Conservation (phyloP, 208 protist genomes). For the Novymonas esmeraldas region DNA sequence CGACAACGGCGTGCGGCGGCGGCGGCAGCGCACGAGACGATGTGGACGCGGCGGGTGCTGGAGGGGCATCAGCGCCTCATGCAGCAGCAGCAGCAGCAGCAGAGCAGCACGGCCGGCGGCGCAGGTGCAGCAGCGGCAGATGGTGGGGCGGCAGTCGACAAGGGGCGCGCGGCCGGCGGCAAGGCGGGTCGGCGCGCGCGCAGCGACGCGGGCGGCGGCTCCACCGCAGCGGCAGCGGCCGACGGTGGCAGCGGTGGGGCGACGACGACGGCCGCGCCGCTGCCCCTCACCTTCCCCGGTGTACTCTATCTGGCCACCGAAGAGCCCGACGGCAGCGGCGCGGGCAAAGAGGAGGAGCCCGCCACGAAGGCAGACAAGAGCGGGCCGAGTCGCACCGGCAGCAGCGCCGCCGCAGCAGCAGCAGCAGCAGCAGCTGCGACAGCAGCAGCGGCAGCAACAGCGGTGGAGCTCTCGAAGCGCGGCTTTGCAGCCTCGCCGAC, state of each 20-base stretch:
- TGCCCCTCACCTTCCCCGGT: conserved; percentile 34
- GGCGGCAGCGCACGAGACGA: conserved; percentile 18
- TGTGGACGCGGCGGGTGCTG: conserved; percentile 38
- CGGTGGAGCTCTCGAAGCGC: neutral
- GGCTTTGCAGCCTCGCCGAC: neutral
- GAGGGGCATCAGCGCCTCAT: conserved; percentile 17
- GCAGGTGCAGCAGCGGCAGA: conserved; percentile 3
- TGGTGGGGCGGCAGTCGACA: neutral
- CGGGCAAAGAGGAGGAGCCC: neutral
- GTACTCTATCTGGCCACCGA: conserved; percentile 37
- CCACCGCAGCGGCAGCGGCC: neutral
- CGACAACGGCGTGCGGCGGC: conserved; percentile 52
- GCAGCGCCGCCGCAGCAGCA: neutral
- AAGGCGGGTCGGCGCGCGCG: conserved; percentile 4
- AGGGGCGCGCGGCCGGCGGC: conserved; percentile 6
- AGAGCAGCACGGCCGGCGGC: too few species aligned
- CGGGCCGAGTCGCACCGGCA: neutral
- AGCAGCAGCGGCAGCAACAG: neutral
- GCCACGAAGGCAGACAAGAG: conserved; percentile 10
- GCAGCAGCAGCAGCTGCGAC: neutral
- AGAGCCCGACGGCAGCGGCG: neutral
- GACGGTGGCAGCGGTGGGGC: neutral
- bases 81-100: conserved; percentile 3
- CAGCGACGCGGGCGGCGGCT: neutral
- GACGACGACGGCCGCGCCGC: neutral